Conservation (phyloP, 352 stramenopile genomes). For the Globisporangium lucens region DNA sequence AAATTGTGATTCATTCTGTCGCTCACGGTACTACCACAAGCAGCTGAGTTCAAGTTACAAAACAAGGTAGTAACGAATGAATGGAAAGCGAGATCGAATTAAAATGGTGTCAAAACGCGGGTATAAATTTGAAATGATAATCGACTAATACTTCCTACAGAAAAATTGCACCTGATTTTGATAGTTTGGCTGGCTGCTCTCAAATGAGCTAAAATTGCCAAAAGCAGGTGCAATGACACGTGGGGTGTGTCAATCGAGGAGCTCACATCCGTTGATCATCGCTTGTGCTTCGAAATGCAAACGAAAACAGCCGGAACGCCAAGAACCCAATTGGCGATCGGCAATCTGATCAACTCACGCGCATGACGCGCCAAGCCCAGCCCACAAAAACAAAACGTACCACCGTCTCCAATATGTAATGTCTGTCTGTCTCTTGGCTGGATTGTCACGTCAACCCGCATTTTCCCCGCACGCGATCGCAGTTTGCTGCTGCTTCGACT, state of each 20-base stretch:
- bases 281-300: background rate
- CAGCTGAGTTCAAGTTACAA: slow-evolving; percentile 8
- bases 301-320: slow-evolving; percentile 5
- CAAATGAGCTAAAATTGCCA: too few species aligned
- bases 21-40: background rate
- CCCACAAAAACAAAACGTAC: background rate
- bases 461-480: too few species aligned
- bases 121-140: too few species aligned
- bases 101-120: too few species aligned
- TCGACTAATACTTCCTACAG: background rate
- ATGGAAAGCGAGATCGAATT: too few species aligned
- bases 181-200: background rate
- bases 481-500: too few species aligned
- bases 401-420: background rate
- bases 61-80: background rate
- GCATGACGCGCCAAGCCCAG: background rate
- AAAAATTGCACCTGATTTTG: background rate
- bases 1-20: background rate
- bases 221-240: too few species aligned
- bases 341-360: background rate
- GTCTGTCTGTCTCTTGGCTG: background rate
- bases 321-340: background rate
- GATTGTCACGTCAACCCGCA: background rate
- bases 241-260: slow-evolving; percentile 1
- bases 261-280: background rate